Base-by-base conservation (phyloP, 2,329 filamentous ascomycete genomes). In the Neofusicoccum umdonicola region DNA sequence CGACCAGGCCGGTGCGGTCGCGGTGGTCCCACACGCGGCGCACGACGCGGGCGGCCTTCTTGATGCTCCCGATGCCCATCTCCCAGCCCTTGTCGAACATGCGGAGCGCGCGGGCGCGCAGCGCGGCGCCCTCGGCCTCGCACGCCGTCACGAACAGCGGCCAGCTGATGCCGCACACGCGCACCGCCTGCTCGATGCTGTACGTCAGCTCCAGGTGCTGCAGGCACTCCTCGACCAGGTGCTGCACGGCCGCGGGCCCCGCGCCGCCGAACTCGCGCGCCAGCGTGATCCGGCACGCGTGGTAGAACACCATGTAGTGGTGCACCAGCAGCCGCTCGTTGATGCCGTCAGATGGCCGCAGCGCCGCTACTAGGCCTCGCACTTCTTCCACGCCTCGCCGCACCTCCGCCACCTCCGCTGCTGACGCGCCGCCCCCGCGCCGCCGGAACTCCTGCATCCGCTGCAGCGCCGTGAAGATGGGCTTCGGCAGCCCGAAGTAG, bases 61-160 rank as follows among this genome's bases (percentile, higher is more conserved):
- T 64, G 51, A 64, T 48, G 19, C 51, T 56, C n/a, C 52, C 51
- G 8, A 64, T 48, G 6, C 62, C 62, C 39, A 57, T 17, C 42
- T 39, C 15, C 41, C 41, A 35, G n/a, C 62, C 62, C 42, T 64
- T 64, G 15, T 45, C 52, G 13, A 64, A 64, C n/a, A 64, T 35
- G 7, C 15, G 17, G 1, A 57, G 41, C 8, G 41, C 34, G 1
- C 62, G 1, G 35, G 3, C 44, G 1, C 62, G 34, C 41, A 57
- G 35, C 12, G n/a, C 51, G 3, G 27, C 42, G 19, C 35, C 62
- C 22, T 64, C 62, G 6, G 62, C 62, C 35, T 64, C 62, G 34
- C 62, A 64, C n/a, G 62, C 51, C 13, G 45, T 48, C 19, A 64
- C 52, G 42, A 56, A 64, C 50, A 64, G 42, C n/a, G 51, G 52